Evolutionary conservation across 148 eudicot genomes (phyloP), one percentile per base, ranked within the genome.

Genomic region (Persicaria tinctoria): DNA sequence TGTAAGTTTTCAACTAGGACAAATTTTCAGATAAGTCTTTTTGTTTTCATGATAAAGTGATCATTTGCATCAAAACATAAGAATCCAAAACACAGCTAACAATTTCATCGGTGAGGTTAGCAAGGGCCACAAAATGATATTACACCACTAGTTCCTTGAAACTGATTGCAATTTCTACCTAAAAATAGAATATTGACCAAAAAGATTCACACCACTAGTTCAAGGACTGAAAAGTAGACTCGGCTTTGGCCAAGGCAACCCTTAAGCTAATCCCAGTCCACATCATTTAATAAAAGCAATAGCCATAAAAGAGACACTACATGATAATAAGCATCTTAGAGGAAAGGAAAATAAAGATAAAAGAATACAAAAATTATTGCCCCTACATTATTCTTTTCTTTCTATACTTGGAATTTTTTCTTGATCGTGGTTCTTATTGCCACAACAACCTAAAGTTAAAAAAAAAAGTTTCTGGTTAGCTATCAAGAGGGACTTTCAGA

Each of bases 1-100:
- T 56, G 62, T 18, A 60, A 38, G 66, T 20, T 60, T 60, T 60
- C 18, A 46, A 63, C 69, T 38, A 46, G 46, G 69, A 63, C 69
- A 13, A 9, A 63, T 32, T 63, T 63, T 63, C 46, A 32, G 69
- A 63, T 63, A n/a, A 63, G 27, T 38, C 69, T 32, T 11, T 66
- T 18, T 60, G 68, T 27, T 60, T 60, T 20, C 68, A 60, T 60
- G 68, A 60, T 66, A 44, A 66, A 44, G 70, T 13, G 11, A 27
- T 66, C 18, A 66, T 44, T 14, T 14, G 48, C 18, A 63, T 13
- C 7, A 0, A 41, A 66, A 44, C 18, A 41, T 44, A 41, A 41
- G 70, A 17, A 41, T 66, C 70, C 17, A 38, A 5, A 38, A 66
- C 16, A 41, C 16, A 47, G 44, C 44, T 38, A 5, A 63, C 32